Conservation (phyloP, 371 early-diverging fungal species). For the Cokeromyces recurvatus region DNA sequence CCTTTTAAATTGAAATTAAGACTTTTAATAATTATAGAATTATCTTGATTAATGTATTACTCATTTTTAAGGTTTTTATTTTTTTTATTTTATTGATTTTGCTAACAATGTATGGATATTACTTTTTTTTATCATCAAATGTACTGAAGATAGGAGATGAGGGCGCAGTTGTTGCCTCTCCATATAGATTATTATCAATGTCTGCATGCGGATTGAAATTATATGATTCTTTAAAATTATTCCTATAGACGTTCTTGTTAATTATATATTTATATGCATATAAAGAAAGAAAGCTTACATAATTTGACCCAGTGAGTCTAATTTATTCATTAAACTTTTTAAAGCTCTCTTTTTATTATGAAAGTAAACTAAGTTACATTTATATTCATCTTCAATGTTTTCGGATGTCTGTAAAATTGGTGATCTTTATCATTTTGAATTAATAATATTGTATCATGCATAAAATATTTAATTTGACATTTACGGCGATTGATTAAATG, state of each 20-base stretch:
- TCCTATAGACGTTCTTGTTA: not conserved
- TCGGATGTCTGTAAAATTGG: not conserved
- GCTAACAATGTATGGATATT: no score
- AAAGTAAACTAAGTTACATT: conserved; percentile 3
- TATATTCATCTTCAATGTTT: conserved; percentile 4
- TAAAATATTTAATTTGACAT: no score
- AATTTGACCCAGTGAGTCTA: conserved; percentile 10
- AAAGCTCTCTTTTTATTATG: conserved; percentile 9
- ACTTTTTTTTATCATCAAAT: no score
- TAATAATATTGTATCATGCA: no score
- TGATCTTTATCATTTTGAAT: not conserved
- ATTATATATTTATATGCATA: no score
- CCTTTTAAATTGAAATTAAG: no score
- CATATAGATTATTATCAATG: no score
- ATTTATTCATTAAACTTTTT: conserved; percentile 10
- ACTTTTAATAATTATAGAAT: no score
- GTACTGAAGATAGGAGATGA: no score
- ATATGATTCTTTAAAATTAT: conserved; percentile 9
- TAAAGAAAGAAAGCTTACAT: conserved; percentile 1
- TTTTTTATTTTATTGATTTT: no score
- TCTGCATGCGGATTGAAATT: conserved; percentile 12
- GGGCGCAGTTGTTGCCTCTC: not conserved
- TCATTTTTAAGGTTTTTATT: no score
- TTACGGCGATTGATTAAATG: conserved; percentile 14
- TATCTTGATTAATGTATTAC: no score